Base-by-base conservation (phyloP, 176 grass and related monocot species). In the Rhipidocladum racemiflorum region DNA sequence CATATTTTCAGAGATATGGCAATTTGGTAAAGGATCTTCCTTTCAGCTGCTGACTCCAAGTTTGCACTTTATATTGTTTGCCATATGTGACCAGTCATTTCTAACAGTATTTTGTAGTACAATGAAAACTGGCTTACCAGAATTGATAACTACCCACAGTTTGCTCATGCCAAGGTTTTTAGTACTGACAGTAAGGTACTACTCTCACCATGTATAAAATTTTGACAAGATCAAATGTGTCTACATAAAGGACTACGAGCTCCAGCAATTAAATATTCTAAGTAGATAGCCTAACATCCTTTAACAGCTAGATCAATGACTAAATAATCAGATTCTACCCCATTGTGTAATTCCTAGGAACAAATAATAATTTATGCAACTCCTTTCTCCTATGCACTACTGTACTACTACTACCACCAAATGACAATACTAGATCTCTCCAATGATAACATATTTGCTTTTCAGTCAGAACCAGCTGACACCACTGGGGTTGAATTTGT, bases 251-350 rank as follows among this genome's bases (percentile, higher is more conserved):
- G 50, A 62, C 7, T 84, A 39, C 21, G 28, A 46, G 32, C 35
- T 61, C 49, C 28, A 59, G 6, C 9, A 57, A 24, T 43, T 28
- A 74, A 24, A 81, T 17, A 23, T n/a, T 63, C 1, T 24, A 38
- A 66, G 25, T 51, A 78, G 20, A 72, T 57, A 46, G 28, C 49
- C n/a, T 67, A 79, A 35, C 29, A 79, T 30, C 60, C 24, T 36
- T 65, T 17, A 79, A 67, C 63, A 83, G 6, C 48, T 14, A 79
- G 38, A 64, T 79, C 50, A 21, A 36, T 56, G 81, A 71, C 16
- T 17, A 51, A 34, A 6, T 83, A 65, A 35, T 17, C 24, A 18
- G 9, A 56, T 36, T 36, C 4, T 16, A 32, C n/a, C 42, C 12
- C 21, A 57, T 24, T 40, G 27, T 46, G 16, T 54, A 61, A 61